Percentiles rank a stretch among this genome's conserved stretches.
phyloP scores from a whole-genome alignment of 371 early-diverging fungal species.

The Gilbertella persicaria region DNA sequence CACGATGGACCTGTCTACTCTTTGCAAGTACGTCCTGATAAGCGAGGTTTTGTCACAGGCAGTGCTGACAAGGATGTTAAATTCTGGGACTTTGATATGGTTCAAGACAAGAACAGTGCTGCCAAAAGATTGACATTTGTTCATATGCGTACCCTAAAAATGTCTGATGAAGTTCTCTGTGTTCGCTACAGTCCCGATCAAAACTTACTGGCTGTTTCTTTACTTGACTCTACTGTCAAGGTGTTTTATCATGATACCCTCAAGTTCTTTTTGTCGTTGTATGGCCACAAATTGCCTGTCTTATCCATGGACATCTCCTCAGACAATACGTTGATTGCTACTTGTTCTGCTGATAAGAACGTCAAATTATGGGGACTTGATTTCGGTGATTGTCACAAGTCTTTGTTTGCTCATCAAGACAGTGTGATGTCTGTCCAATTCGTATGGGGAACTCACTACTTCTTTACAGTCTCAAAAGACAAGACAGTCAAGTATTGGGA shows the following conservation, averaged over 20 bases:
- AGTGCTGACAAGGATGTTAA: conserved; percentile 94
- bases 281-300: conserved; percentile 95
- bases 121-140: conserved; percentile 71
- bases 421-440: conserved; percentile 85
- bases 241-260: conserved; percentile 94
- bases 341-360: conserved; percentile 94
- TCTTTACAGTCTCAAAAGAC: conserved; percentile 91
- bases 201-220: conserved; percentile 85
- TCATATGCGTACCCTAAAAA: conserved; percentile 88
- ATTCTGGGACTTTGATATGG: conserved; percentile 91
- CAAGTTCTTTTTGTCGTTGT: conserved; percentile 93
- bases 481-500: conserved; percentile 95
- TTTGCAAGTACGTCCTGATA: conserved; percentile 85
- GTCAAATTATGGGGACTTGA: conserved; percentile 98
- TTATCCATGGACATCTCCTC: conserved; percentile 95
- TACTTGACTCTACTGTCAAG: conserved; percentile 94
- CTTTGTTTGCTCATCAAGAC: conserved; percentile 93
- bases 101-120: conserved; percentile 33
- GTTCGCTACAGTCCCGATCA: conserved; percentile 86
- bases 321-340: conserved; percentile 85
- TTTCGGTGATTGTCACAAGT: conserved; percentile 97
- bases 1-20: conserved; percentile 90
- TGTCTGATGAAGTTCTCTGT: conserved; percentile 92
- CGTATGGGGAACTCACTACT: conserved; percentile 93
- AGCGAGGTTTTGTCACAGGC: conserved; percentile 88